Percentiles rank a stretch among this genome's conserved stretches.
phyloP scores from a whole-genome alignment of 2,329 filamentous ascomycete genomes.

The Phialophora tarda region DNA sequence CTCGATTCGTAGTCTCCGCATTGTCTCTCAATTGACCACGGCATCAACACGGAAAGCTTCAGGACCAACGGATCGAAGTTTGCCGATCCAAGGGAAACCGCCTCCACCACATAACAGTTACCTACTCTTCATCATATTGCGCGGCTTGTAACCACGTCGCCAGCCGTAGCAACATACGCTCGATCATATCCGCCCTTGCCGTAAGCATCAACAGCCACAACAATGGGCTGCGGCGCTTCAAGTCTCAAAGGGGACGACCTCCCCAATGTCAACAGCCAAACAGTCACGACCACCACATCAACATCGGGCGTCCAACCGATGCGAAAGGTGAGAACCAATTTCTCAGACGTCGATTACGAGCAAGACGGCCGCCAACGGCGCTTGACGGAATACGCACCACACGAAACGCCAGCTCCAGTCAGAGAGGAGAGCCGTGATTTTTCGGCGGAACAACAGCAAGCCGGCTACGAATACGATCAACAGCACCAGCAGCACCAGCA shows the following conservation, averaged over 20 bases:
- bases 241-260: slow-evolving; percentile 37
- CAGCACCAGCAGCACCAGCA: not conserved
- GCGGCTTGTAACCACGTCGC: not conserved
- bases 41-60: not conserved
- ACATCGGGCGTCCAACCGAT: slow-evolving; percentile 19
- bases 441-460: not conserved
- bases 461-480: not conserved
- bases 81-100: not conserved
- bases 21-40: not conserved
- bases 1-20: not conserved
- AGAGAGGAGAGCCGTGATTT: slow-evolving; percentile 16
- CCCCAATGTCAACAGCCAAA: slow-evolving; percentile 26
- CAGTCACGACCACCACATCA: slow-evolving; percentile 21
- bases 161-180: not conserved
- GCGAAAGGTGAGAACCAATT: slow-evolving; percentile 36
- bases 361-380: slow-evolving; percentile 29
- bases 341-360: slow-evolving; percentile 37
- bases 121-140: not conserved
- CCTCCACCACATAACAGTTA: not conserved
- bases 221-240: slow-evolving; percentile 38
- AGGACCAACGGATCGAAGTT: not conserved
- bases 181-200: slow-evolving; percentile 18
- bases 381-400: slow-evolving; percentile 38
- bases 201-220: not conserved
- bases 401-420: slow-evolving; percentile 26